Percentiles rank a stretch among this genome's conserved stretches.
Conservation (phyloP, 2,329 filamentous ascomycete species). For the Fusarium virguliforme region DNA sequence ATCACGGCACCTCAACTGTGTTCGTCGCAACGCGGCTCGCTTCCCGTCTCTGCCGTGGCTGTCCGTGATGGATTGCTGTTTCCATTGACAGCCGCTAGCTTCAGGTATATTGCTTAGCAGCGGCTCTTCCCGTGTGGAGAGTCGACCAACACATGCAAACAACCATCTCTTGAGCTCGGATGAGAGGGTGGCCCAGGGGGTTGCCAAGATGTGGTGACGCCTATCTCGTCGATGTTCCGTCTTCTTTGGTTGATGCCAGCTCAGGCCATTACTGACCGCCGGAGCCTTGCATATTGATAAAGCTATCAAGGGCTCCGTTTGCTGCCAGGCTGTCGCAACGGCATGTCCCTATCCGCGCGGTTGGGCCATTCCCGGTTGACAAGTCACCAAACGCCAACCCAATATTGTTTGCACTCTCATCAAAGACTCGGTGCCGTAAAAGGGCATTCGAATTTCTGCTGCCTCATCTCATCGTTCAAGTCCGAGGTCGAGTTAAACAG, state of each 20-base stretch:
- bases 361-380: background rate
- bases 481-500: conserved; percentile 6
- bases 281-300: conserved; percentile 1
- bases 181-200: background rate
- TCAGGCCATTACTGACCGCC: conserved; percentile 12
- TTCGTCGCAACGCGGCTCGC: conserved; percentile 21
- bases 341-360: conserved; percentile 13
- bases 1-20: conserved; percentile 16
- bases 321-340: background rate
- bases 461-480: background rate
- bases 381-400: background rate
- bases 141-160: conserved; percentile 22
- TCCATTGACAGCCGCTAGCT: conserved; percentile 3
- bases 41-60: conserved; percentile 24
- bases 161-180: background rate
- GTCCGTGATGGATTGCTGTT: conserved; percentile 1
- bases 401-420: background rate
- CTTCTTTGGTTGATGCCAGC: background rate
- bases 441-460: background rate
- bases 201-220: background rate
- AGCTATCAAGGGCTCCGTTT: conserved; percentile 1
- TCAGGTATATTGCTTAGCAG: conserved; percentile 17
- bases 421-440: background rate
- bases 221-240: background rate
- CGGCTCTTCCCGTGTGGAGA: conserved; percentile 24